Evolutionary conservation across 2,329 filamentous ascomycete species (phyloP).

Genomic region (Kalaharituber pfeilii): DNA sequence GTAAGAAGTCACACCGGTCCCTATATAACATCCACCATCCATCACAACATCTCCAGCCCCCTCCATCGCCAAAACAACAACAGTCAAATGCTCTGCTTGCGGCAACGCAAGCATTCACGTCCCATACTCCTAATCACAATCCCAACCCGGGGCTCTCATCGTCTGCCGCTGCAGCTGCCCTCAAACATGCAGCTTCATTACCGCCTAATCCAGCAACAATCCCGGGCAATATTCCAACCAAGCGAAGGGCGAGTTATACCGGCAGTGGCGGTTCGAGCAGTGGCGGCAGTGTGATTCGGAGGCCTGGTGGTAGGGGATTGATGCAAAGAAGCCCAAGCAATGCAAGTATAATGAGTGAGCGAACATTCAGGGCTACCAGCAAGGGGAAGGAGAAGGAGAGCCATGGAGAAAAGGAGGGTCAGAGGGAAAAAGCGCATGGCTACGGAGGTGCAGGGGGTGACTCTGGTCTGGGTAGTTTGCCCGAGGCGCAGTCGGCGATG

Average conservation of each 20-base stretch:
- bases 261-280: neutral
- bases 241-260: neutral
- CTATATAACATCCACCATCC: neutral
- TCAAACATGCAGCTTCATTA: neutral
- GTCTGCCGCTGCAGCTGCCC: neutral
- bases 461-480: too few relatives aligned
- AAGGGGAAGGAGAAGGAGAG: neutral
- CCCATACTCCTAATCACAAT: too few relatives aligned
- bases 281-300: neutral
- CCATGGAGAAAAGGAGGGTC: neutral
- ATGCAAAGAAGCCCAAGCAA: neutral
- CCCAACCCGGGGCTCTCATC: neutral
- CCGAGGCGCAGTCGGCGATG: too few relatives aligned
- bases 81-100: neutral
- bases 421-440: neutral
- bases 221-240: neutral
- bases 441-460: too few relatives aligned
- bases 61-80: neutral
- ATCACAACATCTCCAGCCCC: neutral
- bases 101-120: neutral
- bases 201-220: neutral
- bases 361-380: neutral
- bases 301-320: neutral
- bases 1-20: neutral
- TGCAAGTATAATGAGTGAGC: neutral